Conservation (phyloP, 257 asterid species). For the Salvia rosmarinus region DNA sequence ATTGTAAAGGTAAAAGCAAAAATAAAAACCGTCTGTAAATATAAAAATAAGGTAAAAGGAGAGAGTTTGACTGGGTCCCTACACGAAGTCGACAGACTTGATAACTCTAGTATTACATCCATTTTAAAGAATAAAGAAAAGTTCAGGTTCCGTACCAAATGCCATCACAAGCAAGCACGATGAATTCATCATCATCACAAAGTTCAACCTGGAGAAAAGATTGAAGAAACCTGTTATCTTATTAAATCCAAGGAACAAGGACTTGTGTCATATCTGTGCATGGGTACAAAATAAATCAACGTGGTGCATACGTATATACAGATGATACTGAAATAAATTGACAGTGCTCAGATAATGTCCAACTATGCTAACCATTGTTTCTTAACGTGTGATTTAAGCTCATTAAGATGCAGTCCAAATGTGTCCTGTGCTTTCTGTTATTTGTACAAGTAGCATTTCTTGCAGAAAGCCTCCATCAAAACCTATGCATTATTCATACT, state of each 20-base stretch:
- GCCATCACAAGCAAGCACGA: conserved; percentile 98
- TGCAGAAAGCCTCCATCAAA: too few relatives aligned
- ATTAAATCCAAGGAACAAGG: conserved; percentile 18
- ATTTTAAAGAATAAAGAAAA: too few relatives aligned
- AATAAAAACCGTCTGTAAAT: background rate
- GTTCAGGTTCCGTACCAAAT: conserved; percentile 77
- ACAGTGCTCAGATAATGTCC: conserved; percentile 1
- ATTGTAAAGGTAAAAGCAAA: too few relatives aligned
- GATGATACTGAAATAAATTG: background rate
- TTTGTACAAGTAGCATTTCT: background rate
- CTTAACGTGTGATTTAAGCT: conserved; percentile 1
- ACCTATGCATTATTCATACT: too few relatives aligned
- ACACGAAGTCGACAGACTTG: too few relatives aligned
- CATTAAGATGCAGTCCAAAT: background rate
- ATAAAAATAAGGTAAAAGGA: background rate
- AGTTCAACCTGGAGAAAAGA: conserved; percentile 73
- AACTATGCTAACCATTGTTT: conserved; percentile 18
- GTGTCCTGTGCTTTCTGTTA: background rate
- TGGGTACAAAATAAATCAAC: background rate
- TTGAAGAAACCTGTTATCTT: conserved; percentile 26
- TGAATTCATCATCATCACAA: conserved; percentile 83
- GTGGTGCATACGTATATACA: background rate
- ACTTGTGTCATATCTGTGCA: conserved; percentile 3
- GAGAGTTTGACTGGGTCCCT: background rate
- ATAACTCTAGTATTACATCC: too few relatives aligned